Evolutionary conservation across 2,329 filamentous ascomycete genomes (phyloP).

Genomic region (Fusarium subglutinans): DNA sequence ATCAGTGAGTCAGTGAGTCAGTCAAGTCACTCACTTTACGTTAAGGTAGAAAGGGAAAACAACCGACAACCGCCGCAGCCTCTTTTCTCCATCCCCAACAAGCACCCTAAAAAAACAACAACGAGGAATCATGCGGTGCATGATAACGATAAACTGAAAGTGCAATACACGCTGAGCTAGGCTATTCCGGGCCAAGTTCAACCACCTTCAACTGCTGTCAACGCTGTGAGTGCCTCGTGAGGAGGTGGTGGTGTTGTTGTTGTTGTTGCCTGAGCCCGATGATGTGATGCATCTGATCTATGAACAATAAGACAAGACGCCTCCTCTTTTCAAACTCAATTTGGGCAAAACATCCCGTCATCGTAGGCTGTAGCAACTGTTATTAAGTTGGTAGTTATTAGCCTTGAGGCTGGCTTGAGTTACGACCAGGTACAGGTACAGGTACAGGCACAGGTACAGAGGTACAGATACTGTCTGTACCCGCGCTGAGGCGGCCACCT

Average conservation of each 20-base stretch:
- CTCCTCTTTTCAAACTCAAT: constrained; percentile 16
- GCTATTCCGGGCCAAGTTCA: constrained; percentile 9
- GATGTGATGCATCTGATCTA: constrained; percentile 10
- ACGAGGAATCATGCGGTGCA: constrained; percentile 2
- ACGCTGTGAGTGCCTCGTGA: constrained; percentile 16
- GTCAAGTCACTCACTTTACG: constrained; percentile 1
- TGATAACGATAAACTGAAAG: constrained; percentile 10
- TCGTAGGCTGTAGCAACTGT: neutral
- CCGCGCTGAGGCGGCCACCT: too few species aligned
- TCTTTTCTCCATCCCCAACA: neutral
- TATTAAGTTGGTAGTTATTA: neutral
- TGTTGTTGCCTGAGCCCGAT: constrained; percentile 26
- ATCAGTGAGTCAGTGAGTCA: constrained; percentile 7
- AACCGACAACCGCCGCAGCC: constrained; percentile 22
- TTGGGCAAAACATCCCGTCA: constrained; percentile 5
- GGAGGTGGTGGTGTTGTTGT: constrained; percentile 26
- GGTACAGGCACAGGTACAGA: too few species aligned
- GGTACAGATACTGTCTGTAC: too few species aligned
- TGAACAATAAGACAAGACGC: neutral
- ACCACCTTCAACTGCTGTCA: constrained; percentile 1
- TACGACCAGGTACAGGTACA: neutral
- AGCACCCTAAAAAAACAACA: neutral
- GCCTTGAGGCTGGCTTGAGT: constrained; percentile 1
- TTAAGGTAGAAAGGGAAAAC: constrained; percentile 1
- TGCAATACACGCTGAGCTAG: constrained; percentile 4